These are phyloP conservation scores for Xanthoconium stramineum DNA, from an alignment of 768 basidiomycete genomes.

Conservation along the genomic window DNA sequence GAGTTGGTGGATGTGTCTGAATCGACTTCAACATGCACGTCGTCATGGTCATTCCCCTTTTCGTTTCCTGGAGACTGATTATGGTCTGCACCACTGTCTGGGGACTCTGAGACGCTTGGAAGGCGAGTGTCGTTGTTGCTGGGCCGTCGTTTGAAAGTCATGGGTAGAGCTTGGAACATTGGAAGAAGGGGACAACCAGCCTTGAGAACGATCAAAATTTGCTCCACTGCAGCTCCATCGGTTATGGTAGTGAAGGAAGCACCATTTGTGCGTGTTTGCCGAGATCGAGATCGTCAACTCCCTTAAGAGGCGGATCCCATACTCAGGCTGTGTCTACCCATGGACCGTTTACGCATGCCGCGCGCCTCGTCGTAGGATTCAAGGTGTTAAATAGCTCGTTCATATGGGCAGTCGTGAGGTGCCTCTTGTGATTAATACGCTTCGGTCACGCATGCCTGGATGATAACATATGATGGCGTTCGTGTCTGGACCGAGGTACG, in stretches of 20 bases:
- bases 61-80: slow-evolving; percentile 3
- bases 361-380: too few relatives aligned
- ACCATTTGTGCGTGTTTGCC: background rate
- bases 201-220: background rate
- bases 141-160: slow-evolving; percentile 15
- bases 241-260: background rate
- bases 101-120: slow-evolving; percentile 8
- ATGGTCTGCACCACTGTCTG: background rate
- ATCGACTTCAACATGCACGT: slow-evolving; percentile 15
- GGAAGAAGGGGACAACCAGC: background rate
- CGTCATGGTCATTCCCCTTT: slow-evolving; percentile 6
- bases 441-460: too few relatives aligned
- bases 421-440: too few relatives aligned
- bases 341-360: too few relatives aligned
- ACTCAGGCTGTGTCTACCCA: too few relatives aligned
- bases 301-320: too few relatives aligned
- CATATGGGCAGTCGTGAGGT: too few relatives aligned
- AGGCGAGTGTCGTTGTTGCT: slow-evolving; percentile 1
- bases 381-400: too few relatives aligned
- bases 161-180: slow-evolving; percentile 14
- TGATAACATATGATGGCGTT: too few relatives aligned
- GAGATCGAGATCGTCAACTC: too few relatives aligned
- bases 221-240: slow-evolving; percentile 10
- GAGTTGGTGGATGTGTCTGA: slow-evolving; percentile 51
- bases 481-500: too few relatives aligned